These are phyloP conservation scores for Strigomonas culicis DNA, from an alignment of 208 protist species.

Conservation along the genomic window DNA sequence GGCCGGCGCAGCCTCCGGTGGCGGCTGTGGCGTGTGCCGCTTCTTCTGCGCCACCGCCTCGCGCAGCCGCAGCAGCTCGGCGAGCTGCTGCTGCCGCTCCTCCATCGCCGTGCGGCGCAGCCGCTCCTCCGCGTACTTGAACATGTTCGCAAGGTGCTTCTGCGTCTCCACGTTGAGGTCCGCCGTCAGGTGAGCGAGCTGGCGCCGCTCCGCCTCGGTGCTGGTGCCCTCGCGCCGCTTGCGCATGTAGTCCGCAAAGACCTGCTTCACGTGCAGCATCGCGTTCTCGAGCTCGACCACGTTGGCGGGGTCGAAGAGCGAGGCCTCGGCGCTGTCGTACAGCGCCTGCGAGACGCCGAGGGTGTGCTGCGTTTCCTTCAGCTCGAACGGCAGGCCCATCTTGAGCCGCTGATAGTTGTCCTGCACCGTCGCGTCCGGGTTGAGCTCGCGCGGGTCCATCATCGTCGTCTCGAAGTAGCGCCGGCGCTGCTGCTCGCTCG, in stretches of 20 bases:
- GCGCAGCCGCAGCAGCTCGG: slow-evolving; percentile 42
- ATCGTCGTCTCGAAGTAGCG: slow-evolving; percentile 86
- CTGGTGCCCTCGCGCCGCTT: slow-evolving; percentile 71
- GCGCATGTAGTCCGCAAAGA: slow-evolving; percentile 81
- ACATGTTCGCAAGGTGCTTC: slow-evolving; percentile 69
- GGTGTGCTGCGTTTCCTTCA: slow-evolving; percentile 65
- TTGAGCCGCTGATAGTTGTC: slow-evolving; percentile 81
- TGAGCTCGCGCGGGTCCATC: slow-evolving; percentile 61
- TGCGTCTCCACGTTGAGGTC: slow-evolving; percentile 77
- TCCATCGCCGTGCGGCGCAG: slow-evolving; percentile 41
- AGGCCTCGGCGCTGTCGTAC: slow-evolving; percentile 64
- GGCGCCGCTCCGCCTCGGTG: slow-evolving; percentile 70
- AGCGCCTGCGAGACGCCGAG: slow-evolving; percentile 76
- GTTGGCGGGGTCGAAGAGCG: slow-evolving; percentile 68
- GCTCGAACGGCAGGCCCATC: slow-evolving; percentile 65
- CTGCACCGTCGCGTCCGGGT: slow-evolving; percentile 46
- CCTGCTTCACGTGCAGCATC: slow-evolving; percentile 81
- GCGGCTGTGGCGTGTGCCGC: neutral
- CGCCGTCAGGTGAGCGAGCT: slow-evolving; percentile 65
- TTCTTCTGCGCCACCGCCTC: slow-evolving; percentile 13
- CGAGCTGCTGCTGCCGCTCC: slow-evolving; percentile 52
- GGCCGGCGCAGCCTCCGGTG: neutral
- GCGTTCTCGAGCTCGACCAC: slow-evolving; percentile 68
- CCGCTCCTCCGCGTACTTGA: slow-evolving; percentile 69
- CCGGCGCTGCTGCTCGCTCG: slow-evolving; percentile 80